Conservation (phyloP, 1,139 yeast species). For the Lodderomyces metapsilosis region DNA sequence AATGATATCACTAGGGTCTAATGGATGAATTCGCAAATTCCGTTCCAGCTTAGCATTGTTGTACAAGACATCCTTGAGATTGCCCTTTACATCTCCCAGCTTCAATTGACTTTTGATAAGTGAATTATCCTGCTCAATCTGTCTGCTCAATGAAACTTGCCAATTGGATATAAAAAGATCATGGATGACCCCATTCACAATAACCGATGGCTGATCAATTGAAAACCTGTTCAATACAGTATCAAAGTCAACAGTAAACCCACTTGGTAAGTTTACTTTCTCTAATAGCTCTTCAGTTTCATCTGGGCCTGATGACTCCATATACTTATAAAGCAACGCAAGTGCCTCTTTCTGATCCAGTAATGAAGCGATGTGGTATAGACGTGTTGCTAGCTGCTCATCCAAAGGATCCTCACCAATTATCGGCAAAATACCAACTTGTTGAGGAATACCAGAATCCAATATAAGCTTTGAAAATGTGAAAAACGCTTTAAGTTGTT, state of each 20-base stretch:
- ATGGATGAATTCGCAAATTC: conserved; percentile 35
- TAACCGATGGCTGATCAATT: conserved; percentile 49
- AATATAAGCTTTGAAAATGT: conserved; percentile 52
- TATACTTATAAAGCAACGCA: conserved; percentile 41
- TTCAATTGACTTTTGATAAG: conserved; percentile 25
- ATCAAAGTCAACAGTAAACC: conserved; percentile 24
- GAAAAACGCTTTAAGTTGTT: conserved; percentile 46
- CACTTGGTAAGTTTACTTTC: conserved; percentile 17
- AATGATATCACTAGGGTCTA: conserved; percentile 29
- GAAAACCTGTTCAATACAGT: conserved; percentile 33
- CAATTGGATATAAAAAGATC: conserved; percentile 32
- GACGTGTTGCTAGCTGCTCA: conserved; percentile 27
- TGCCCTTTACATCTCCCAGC: conserved; percentile 19
- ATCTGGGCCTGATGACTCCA: conserved; percentile 25
- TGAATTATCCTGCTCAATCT: conserved; percentile 37
- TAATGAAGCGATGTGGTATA: conserved; percentile 33
- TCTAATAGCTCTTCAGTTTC: conserved; percentile 27
- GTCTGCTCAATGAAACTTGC: conserved; percentile 41
- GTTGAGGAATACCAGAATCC: conserved; percentile 66
- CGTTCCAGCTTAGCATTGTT: conserved; percentile 32
- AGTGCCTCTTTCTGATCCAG: conserved; percentile 36
- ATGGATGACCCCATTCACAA: conserved; percentile 72
- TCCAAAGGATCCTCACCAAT: conserved; percentile 30
- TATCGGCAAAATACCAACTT: conserved; percentile 77
- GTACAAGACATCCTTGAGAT: conserved; percentile 30